phyloP scores from a whole-genome alignment of 441 rosid species.

The Metrosideros polymorpha region DNA sequence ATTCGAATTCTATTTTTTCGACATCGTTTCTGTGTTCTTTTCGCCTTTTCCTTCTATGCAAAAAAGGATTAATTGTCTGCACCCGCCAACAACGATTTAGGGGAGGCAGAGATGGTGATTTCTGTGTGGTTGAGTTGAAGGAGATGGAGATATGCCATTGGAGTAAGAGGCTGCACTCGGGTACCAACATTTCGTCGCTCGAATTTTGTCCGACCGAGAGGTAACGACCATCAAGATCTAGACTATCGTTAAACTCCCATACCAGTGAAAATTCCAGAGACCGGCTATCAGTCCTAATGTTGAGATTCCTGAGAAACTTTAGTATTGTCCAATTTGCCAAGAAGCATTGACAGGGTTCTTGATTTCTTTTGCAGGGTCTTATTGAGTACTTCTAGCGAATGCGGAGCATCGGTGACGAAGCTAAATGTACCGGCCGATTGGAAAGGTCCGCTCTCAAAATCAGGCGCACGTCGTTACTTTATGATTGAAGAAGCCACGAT shows the following conservation, averaged over 20 bases:
- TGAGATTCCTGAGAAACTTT: not conserved
- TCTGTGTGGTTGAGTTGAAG: slow-evolving; percentile 74
- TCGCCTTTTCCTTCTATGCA: not conserved
- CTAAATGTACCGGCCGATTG: slow-evolving; percentile 83
- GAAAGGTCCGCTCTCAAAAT: slow-evolving; percentile 48
- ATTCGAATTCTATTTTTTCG: not conserved
- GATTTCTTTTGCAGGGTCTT: slow-evolving; percentile 42
- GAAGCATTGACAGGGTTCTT: not conserved
- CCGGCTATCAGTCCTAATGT: not conserved
- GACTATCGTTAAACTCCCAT: not conserved
- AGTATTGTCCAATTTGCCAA: not conserved
- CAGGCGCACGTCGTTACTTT: not conserved
- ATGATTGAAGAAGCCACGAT: not conserved
- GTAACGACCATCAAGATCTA: slow-evolving; percentile 14
- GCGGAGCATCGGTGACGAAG: slow-evolving; percentile 82
- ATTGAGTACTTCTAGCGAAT: slow-evolving; percentile 60
- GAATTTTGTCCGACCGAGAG: slow-evolving; percentile 83
- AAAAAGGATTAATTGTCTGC: not conserved
- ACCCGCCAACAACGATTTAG: slow-evolving; percentile 11
- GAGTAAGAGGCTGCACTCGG: slow-evolving; percentile 83
- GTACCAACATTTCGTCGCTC: slow-evolving; percentile 49
- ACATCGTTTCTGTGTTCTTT: not conserved
- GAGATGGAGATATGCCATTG: slow-evolving; percentile 84
- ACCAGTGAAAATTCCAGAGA: not conserved
- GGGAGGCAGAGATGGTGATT: slow-evolving; percentile 90